Evolutionary conservation across 108 stramenopile genomes (phyloP).

Genomic region (Skeletonema grethae): DNA sequence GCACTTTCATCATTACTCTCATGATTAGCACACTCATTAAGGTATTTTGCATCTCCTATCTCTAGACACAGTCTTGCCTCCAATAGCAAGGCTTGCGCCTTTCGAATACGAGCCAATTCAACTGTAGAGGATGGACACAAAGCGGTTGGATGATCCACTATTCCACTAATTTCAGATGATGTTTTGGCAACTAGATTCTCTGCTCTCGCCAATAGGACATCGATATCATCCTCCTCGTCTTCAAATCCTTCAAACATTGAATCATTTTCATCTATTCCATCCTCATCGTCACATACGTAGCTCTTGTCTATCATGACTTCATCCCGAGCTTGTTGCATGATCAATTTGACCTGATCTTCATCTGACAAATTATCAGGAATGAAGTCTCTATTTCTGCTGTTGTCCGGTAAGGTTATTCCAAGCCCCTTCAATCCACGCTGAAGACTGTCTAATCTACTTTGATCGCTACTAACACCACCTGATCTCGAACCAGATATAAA

Average conservation of each 20-base stretch:
- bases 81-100: constrained; percentile 31
- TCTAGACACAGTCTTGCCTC: constrained; percentile 35
- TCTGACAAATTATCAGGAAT: constrained; percentile 18
- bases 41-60: constrained; percentile 4
- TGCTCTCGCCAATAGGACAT: constrained; percentile 25
- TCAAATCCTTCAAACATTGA: constrained; percentile 45
- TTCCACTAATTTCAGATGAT: neutral
- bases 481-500: constrained; percentile 14
- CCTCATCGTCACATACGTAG: neutral
- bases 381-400: constrained; percentile 3
- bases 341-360: constrained; percentile 39
- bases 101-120: constrained; percentile 21
- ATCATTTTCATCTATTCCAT: constrained; percentile 35
- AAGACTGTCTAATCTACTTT: constrained; percentile 28
- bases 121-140: neutral
- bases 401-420: constrained; percentile 33
- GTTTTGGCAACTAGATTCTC: constrained; percentile 31
- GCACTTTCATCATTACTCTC: neutral
- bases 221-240: constrained; percentile 36
- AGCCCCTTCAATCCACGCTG: constrained; percentile 28
- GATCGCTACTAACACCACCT: neutral
- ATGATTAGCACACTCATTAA: neutral
- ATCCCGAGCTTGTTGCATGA: constrained; percentile 36
- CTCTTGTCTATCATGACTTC: constrained; percentile 32
- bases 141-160: neutral